Conservation (phyloP, 352 stramenopile species). For the Blastocystis sp. region DNA sequence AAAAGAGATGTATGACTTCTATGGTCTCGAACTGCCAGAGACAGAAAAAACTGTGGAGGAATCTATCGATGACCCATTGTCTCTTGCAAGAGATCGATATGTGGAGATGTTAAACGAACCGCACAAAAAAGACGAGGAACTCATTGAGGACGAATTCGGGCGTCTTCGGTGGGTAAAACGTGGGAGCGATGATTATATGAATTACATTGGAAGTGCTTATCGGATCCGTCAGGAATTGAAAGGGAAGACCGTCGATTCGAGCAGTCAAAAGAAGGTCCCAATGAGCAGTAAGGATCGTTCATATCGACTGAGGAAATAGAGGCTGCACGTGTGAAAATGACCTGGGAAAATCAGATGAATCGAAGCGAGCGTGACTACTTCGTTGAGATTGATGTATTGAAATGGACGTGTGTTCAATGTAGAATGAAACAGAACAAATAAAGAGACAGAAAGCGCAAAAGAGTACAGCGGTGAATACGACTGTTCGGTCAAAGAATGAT, state of each 20-base stretch:
- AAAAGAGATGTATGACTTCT: slow-evolving; percentile 56
- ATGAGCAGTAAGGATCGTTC: slow-evolving; percentile 3
- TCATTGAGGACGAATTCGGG: slow-evolving; percentile 53
- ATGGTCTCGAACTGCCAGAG: background rate
- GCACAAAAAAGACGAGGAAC: slow-evolving; percentile 2
- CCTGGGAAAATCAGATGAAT: background rate
- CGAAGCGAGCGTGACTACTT: slow-evolving; percentile 9
- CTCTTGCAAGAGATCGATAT: background rate
- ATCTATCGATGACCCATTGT: background rate
- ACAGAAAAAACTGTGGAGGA: background rate
- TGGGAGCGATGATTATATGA: slow-evolving; percentile 41
- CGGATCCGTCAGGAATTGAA: slow-evolving; percentile 17
- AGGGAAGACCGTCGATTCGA: background rate
- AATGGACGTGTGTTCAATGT: background rate
- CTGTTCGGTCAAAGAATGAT: background rate
- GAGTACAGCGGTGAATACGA: background rate
- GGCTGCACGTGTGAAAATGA: slow-evolving; percentile 31
- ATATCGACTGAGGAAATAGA: background rate
- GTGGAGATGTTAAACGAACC: slow-evolving; percentile 1
- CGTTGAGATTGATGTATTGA: slow-evolving; percentile 10
- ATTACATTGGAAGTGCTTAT: slow-evolving; percentile 29
- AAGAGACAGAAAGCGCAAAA: background rate
- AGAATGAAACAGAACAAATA: slow-evolving; percentile 20
- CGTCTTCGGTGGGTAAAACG: slow-evolving; percentile 25
- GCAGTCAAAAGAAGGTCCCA: background rate